Conservation (phyloP, 2,329 filamentous ascomycete genomes). For the Aspergillus sojae region DNA sequence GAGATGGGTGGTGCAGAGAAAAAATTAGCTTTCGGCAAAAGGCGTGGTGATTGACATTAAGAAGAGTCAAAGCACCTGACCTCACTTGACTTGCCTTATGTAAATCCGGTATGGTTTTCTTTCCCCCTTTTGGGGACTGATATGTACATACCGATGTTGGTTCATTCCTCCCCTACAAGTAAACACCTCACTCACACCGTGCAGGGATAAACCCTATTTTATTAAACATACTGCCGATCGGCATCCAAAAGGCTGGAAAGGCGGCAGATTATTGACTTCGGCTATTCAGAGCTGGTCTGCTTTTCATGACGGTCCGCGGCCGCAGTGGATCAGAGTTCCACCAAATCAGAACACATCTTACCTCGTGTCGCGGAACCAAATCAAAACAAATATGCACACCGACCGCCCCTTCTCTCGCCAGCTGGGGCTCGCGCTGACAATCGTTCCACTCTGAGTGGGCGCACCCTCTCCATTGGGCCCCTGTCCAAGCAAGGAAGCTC, state of each 20-base stretch:
- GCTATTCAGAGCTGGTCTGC: background rate
- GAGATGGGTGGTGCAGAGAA: background rate
- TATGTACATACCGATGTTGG: background rate
- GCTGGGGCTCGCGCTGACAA: constrained; percentile 12
- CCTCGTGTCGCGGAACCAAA: background rate
- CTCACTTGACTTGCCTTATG: background rate
- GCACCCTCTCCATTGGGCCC: constrained; percentile 4
- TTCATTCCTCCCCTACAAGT: background rate
- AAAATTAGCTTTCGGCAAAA: background rate
- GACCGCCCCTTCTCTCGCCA: background rate
- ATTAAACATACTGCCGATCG: background rate
- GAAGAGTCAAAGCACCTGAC: background rate
- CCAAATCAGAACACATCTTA: background rate
- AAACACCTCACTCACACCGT: background rate
- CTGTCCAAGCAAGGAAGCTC: constrained; percentile 16
- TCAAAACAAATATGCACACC: constrained; percentile 4
- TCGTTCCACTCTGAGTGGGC: constrained; percentile 14
- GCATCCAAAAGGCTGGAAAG: background rate
- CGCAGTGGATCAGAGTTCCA: background rate
- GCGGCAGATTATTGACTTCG: background rate
- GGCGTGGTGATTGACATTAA: background rate
- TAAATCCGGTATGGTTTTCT: background rate
- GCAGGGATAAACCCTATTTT: background rate
- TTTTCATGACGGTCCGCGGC: background rate
- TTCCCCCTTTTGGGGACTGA: background rate